Conservation (phyloP, 768 basidiomycete genomes). For the Termitomyces sp. region DNA sequence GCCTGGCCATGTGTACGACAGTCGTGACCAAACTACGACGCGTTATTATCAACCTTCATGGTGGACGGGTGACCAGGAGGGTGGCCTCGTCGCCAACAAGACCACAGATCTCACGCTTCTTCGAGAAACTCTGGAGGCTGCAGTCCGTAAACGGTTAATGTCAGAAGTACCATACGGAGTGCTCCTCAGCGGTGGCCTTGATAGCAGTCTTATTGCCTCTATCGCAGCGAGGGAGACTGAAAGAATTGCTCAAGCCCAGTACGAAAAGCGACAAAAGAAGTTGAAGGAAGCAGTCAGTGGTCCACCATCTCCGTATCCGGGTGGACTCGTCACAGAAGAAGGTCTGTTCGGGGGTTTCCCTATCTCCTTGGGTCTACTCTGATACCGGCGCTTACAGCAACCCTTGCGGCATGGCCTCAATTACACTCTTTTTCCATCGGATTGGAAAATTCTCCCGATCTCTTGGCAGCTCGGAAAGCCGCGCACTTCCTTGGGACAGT, state of each 20-base stretch:
- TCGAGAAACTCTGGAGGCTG: constrained; percentile 80
- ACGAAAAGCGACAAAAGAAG: constrained; percentile 61
- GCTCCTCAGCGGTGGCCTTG: constrained; percentile 89
- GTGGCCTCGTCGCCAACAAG: constrained; percentile 50
- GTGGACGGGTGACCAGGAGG: constrained; percentile 82
- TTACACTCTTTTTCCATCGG: constrained; percentile 98
- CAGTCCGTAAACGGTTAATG: constrained; percentile 95
- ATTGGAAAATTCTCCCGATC: constrained; percentile 90
- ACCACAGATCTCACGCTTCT: constrained; percentile 62
- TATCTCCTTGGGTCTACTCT: neutral
- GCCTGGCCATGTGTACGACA: constrained; percentile 95
- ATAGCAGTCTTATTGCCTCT: constrained; percentile 92
- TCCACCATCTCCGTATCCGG: constrained; percentile 42
- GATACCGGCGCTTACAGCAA: constrained; percentile 35
- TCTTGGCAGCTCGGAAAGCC: constrained; percentile 89
- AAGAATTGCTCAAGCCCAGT: constrained; percentile 77
- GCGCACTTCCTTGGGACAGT: constrained; percentile 91
- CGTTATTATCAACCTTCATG: constrained; percentile 88
- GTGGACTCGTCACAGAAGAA: constrained; percentile 40
- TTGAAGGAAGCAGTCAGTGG: constrained; percentile 50
- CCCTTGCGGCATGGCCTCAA: constrained; percentile 87
- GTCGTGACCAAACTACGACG: constrained; percentile 65
- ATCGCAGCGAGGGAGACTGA: constrained; percentile 96
- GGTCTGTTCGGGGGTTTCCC: constrained; percentile 30
- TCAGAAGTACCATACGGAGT: constrained; percentile 98